These are phyloP conservation scores for Claviceps pazoutovae DNA, from an alignment of 2,329 filamentous ascomycete species.

Conservation along the genomic window DNA sequence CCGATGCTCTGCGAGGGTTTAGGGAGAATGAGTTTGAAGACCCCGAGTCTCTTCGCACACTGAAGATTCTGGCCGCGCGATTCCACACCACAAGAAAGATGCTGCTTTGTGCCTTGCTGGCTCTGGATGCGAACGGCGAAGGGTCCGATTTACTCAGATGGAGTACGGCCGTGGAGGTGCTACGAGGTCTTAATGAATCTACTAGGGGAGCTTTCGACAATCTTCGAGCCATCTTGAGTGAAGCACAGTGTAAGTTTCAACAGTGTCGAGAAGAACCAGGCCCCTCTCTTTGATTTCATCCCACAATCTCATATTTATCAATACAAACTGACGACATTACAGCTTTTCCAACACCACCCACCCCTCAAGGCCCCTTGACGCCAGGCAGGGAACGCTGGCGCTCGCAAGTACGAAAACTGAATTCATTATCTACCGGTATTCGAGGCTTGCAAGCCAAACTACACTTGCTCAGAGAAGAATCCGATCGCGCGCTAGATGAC, in stretches of 20 bases:
- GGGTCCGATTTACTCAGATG: constrained; percentile 65
- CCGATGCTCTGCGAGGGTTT: constrained; percentile 53
- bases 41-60: constrained; percentile 57
- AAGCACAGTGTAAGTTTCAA: constrained; percentile 58
- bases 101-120: constrained; percentile 76
- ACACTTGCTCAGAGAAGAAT: constrained; percentile 81
- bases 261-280: neutral
- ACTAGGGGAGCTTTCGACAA: constrained; percentile 50
- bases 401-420: constrained; percentile 76
- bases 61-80: constrained; percentile 71
- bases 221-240: constrained; percentile 55
- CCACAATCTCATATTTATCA: neutral
- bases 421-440: constrained; percentile 78
- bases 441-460: constrained; percentile 88
- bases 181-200: constrained; percentile 48
- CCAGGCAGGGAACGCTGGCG: constrained; percentile 74
- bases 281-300: neutral
- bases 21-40: constrained; percentile 61
- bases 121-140: constrained; percentile 70
- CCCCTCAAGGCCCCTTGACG: constrained; percentile 47
- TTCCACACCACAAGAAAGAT: constrained; percentile 72
- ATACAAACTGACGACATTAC: constrained; percentile 3
- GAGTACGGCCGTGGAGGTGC: constrained; percentile 62
- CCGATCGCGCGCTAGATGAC: constrained; percentile 63
- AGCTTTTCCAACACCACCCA: constrained; percentile 40